Conservation (phyloP, 257 asterid species). For the Solanum boliviense region DNA sequence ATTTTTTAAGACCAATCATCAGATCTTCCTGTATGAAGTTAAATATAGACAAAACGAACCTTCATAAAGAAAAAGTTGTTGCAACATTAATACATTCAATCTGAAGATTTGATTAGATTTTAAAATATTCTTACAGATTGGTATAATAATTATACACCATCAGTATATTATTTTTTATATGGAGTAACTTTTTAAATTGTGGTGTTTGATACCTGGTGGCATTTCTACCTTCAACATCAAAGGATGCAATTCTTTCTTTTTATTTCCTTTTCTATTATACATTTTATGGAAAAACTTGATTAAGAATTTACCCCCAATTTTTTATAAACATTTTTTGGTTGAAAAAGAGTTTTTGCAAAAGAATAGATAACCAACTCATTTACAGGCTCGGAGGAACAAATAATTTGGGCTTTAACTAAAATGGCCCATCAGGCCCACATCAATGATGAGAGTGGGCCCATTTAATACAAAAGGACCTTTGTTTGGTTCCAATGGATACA, state of each 20-base stretch:
- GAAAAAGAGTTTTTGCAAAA: neutral
- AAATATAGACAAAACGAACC: neutral
- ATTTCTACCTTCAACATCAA: no score
- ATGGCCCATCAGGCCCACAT: neutral
- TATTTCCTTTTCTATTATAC: neutral
- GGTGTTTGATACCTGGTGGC: neutral
- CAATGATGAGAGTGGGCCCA: neutral
- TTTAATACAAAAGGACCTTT: neutral
- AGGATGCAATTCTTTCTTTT: no score
- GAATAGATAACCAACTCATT: neutral
- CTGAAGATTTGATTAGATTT: neutral
- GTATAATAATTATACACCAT: neutral
- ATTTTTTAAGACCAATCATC: no score
- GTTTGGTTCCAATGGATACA: neutral
- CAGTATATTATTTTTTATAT: neutral
- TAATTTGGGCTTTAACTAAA: neutral
- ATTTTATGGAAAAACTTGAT: no score
- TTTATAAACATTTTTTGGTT: no score
- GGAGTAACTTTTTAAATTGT: neutral
- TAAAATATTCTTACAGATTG: neutral
- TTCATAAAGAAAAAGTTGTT: neutral
- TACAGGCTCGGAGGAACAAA: neutral
- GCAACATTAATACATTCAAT: neutral
- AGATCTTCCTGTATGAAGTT: neutral
- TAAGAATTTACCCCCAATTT: neutral